phyloP scores from a whole-genome alignment of 441 rosid species.

The Viola pubescens region DNA sequence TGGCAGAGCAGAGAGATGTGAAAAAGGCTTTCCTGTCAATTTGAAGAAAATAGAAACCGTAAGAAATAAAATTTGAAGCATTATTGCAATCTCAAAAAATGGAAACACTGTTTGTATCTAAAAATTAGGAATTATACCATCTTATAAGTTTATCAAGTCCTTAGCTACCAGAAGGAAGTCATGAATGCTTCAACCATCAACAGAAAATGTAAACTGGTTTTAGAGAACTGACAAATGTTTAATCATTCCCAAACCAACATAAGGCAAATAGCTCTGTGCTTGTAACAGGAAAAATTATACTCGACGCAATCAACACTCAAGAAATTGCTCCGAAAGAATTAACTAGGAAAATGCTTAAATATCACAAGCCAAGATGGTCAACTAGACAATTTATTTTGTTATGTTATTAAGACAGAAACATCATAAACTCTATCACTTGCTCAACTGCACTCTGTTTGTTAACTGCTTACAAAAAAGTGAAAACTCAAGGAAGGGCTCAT shows the following conservation, averaged over 20 bases:
- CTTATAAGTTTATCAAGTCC: neutral
- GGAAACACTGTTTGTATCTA: neutral
- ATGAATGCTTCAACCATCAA: neutral
- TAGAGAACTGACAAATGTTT: neutral
- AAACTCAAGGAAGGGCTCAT: neutral
- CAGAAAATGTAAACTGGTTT: neutral
- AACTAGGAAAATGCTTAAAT: no score
- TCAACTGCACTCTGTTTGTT: no score
- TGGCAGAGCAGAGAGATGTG: conserved; percentile 17
- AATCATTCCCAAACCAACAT: neutral
- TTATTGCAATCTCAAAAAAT: neutral
- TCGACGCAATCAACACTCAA: no score
- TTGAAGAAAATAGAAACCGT: neutral
- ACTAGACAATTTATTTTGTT: no score
- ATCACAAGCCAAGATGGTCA: no score
- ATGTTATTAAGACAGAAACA: no score
- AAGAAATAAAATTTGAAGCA: neutral
- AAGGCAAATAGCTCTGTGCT: neutral
- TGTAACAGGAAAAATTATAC: neutral
- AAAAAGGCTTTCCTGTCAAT: conserved; percentile 24
- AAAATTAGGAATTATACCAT: neutral
- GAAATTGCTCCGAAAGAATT: no score
- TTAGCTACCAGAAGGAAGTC: neutral
- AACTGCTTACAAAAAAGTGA: no score
- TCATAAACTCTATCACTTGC: no score